A percentile compares a stretch with the other conserved stretches of the same genome.
Evolutionary conservation across 2,329 filamentous ascomycete genomes (phyloP).

Genomic region (Epichloe uncinata): DNA sequence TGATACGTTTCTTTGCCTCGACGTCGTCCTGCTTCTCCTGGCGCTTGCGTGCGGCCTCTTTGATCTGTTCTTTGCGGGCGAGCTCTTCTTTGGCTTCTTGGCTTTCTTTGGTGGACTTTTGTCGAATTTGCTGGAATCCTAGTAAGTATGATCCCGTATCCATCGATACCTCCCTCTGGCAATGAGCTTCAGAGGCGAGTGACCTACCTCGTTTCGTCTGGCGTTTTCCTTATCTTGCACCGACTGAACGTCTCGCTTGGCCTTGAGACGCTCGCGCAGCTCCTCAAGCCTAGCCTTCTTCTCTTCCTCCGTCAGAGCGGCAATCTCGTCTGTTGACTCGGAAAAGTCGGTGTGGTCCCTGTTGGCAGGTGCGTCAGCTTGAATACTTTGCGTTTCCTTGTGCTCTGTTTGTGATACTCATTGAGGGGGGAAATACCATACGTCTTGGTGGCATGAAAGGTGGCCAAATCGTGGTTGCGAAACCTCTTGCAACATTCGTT

Average conservation of each 20-base stretch:
- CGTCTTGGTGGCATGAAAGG: conserved; percentile 85
- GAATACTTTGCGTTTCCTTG: neutral
- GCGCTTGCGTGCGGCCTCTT: conserved; percentile 76
- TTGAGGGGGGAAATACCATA: conserved; percentile 21
- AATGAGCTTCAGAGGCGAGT: neutral
- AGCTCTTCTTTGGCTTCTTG: conserved; percentile 88
- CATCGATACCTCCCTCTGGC: neutral
- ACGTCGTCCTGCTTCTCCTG: conserved; percentile 77
- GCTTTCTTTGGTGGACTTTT: conserved; percentile 78
- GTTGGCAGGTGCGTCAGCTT: neutral
- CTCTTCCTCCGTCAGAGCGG: conserved; percentile 81
- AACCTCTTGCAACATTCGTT: conserved; percentile 93
- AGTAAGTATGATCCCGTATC: neutral
- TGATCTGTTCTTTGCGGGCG: conserved; percentile 76
- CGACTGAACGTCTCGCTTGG: conserved; percentile 56
- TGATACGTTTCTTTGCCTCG: conserved; percentile 77
- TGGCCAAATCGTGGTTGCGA: conserved; percentile 64
- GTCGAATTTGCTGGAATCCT: conserved; percentile 47
- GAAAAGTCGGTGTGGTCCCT: conserved; percentile 81
- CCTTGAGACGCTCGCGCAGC: conserved; percentile 55
- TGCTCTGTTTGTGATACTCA: neutral
- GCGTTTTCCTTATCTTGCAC: conserved; percentile 66
- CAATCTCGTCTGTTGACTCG: conserved; percentile 86
- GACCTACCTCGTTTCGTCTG: conserved; percentile 69
- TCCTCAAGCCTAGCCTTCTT: conserved; percentile 70